Conservation (phyloP, 805 yeast genomes). For the Myxozyma neotropica region DNA sequence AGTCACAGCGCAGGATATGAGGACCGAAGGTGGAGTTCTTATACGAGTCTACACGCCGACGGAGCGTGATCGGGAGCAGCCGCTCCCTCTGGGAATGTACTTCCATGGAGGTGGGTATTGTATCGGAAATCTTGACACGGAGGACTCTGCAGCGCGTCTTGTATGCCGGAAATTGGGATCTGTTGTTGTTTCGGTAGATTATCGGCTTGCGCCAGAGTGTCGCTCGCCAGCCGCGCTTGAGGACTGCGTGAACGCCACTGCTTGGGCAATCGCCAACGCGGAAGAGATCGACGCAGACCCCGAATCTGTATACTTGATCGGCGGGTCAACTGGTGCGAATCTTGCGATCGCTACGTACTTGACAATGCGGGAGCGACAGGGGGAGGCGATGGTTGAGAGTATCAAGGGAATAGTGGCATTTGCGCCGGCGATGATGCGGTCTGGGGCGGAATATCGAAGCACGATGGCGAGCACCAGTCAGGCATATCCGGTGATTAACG, state of each 20-base stretch:
- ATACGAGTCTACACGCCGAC: slow-evolving; percentile 5
- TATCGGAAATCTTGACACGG: slow-evolving; percentile 47
- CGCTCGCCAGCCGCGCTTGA: slow-evolving; percentile 54
- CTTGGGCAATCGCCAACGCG: neutral
- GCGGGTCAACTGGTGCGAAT: slow-evolving; percentile 2
- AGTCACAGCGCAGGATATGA: neutral
- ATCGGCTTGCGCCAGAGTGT: slow-evolving; percentile 54
- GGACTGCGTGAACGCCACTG: slow-evolving; percentile 38
- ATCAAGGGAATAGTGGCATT: neutral
- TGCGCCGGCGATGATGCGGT: neutral
- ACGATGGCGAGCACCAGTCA: neutral
- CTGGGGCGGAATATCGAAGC: neutral
- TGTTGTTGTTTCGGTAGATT: slow-evolving; percentile 52
- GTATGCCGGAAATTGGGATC: slow-evolving; percentile 45
- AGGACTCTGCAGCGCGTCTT: slow-evolving; percentile 50
- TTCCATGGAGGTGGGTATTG: slow-evolving; percentile 54
- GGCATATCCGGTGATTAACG: neutral
- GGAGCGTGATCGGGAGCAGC: neutral
- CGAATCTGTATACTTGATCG: neutral
- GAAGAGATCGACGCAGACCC: neutral
- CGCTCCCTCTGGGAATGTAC: neutral
- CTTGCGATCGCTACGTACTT: neutral
- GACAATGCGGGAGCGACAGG: neutral
- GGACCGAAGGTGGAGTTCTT: neutral
- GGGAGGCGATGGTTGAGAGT: neutral